Evolutionary conservation across 2,329 filamentous ascomycete genomes (phyloP).

Genomic region (Colletotrichum lindemuthianum): DNA sequence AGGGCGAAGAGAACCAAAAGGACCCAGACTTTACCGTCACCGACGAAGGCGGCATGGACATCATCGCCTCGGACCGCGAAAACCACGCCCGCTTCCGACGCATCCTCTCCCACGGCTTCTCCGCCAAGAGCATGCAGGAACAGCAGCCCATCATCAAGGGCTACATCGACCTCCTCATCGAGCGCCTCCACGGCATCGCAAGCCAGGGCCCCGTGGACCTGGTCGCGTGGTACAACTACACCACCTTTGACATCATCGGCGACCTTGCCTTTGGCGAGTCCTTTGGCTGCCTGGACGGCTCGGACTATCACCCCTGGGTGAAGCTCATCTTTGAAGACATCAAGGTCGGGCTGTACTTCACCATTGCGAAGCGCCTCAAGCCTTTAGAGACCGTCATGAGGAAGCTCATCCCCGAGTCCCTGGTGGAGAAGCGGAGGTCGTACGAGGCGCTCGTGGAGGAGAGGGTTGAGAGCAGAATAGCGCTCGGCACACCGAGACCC

Average conservation of each 20-base stretch:
- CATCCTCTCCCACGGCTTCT: constrained; percentile 39
- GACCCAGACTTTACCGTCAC: not conserved
- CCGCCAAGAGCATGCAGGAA: constrained; percentile 39
- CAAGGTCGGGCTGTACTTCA: constrained; percentile 11
- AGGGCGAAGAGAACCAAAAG: constrained; percentile 25
- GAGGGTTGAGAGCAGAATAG: constrained; percentile 32
- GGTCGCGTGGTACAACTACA: constrained; percentile 41
- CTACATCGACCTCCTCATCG: constrained; percentile 52
- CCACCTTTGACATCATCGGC: constrained; percentile 46
- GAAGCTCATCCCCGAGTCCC: constrained; percentile 5
- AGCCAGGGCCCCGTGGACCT: constrained; percentile 37
- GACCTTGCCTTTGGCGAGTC: constrained; percentile 44
- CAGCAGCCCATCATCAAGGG: constrained; percentile 45
- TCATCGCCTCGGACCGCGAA: constrained; percentile 37
- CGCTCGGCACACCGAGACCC: constrained; percentile 26
- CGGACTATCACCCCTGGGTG: constrained; percentile 33
- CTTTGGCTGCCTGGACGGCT: constrained; percentile 41
- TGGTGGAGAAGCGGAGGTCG: constrained; percentile 5
- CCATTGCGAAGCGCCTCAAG: constrained; percentile 1
- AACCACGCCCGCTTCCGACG: constrained; percentile 34
- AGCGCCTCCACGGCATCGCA: constrained; percentile 45
- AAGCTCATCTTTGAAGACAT: constrained; percentile 37
- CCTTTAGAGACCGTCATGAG: constrained; percentile 9
- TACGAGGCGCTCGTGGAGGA: constrained; percentile 10
- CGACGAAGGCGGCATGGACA: constrained; percentile 13